Evolutionary conservation across 2,329 filamentous ascomycete species (phyloP), one percentile per base, ranked within the genome.

Genomic region (Penicillium sp.): DNA sequence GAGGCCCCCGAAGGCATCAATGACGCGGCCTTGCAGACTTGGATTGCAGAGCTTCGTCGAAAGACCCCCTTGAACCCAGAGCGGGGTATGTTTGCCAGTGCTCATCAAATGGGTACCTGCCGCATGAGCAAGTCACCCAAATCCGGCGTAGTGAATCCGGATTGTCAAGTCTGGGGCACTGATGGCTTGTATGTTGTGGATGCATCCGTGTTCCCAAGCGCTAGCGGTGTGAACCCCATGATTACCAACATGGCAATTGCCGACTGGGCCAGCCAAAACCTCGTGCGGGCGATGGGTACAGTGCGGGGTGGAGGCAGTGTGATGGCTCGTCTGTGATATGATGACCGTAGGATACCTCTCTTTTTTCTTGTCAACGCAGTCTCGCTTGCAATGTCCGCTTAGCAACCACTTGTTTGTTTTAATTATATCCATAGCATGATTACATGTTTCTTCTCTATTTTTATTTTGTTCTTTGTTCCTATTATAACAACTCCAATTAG

Each of bases 191-290:
- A 79, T 57, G 75, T 81, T 13, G 70, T 76, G 16, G 78, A 80
- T 67, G 76, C 77, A 7, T 79, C 77, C 11, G 74, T 80, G 2
- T 79, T 80, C 60, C 78, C 78, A 3, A 78, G 76, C 55, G 77
- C 78, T 16, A 79, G 76, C 53, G 78, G 78, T 10, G 78, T 79
- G 26, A 80, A 80, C 47, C 78, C 78, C 2, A 80, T 80, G 78
- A 64, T 80, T 42, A 80, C 76, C 46, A 79, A 75, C 50, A 78
- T 80, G 78, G 78, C 73, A 4, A 78, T 80, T 47, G 72, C 75
- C 6, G 77, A 80, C 58, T 76, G 72, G 69, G 73, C 76, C 8
- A 77, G 75, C 57, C 67, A 67, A 35, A 74, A 73, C 13, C 61
- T 79, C 40, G 71, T 67, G 5, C 67, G 65, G 57, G 61, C 56